phyloP scores from a whole-genome alignment of 2,329 filamentous ascomycete species.

The Emmonsia crescens region DNA sequence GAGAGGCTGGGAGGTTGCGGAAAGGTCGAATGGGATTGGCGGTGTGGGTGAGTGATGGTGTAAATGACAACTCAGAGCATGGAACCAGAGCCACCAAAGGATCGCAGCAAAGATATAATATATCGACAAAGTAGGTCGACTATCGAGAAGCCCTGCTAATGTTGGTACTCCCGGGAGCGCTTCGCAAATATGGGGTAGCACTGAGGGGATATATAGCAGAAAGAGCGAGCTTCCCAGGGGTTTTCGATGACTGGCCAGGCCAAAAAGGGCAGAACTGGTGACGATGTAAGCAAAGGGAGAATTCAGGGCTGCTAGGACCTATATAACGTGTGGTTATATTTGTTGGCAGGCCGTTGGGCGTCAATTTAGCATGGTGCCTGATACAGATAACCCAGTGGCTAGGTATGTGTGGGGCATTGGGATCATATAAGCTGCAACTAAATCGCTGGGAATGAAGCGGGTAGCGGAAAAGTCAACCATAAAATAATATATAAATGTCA shows the following conservation, averaged over 20 bases:
- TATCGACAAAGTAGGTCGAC: not conserved
- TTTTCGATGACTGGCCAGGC: not conserved
- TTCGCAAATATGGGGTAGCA: not conserved
- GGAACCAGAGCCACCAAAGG: not conserved
- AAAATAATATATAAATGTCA: not conserved
- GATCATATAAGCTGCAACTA: not conserved
- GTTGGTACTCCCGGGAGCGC: not conserved
- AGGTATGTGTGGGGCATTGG: not conserved
- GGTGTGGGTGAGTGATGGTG: not conserved
- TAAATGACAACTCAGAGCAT: not conserved
- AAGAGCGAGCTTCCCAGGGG: not conserved
- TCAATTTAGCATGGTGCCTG: conserved; percentile 2
- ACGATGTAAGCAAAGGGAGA: not conserved
- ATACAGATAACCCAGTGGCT: not conserved
- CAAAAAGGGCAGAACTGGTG: not conserved
- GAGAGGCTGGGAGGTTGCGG: not conserved
- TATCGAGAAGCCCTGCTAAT: not conserved
- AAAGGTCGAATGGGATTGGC: not conserved
- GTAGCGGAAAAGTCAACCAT: not conserved
- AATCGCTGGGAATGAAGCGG: not conserved
- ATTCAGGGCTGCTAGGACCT: not conserved
- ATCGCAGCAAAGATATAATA: not conserved
- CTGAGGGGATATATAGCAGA: not conserved
- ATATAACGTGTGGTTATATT: not conserved
- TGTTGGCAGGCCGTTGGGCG: conserved; percentile 8